Percentiles rank a stretch among this genome's conserved stretches.
These are phyloP conservation scores for Acer saccharum DNA, from an alignment of 345 rosid species.

Conservation along the genomic window DNA sequence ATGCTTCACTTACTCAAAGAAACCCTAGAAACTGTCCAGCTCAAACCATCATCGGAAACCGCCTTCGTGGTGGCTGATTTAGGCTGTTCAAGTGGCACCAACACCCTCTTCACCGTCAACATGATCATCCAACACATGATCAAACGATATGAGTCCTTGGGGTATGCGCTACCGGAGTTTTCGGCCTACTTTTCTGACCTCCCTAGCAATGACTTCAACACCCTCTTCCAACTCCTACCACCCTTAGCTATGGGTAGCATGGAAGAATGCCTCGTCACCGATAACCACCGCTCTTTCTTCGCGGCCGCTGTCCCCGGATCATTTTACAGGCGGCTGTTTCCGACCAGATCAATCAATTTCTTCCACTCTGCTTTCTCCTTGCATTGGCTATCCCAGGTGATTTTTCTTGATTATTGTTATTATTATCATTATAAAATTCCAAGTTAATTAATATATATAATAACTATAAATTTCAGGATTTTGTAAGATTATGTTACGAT, in stretches of 20 bases:
- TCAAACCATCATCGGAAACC: conserved; percentile 29
- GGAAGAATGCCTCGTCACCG: conserved; percentile 84
- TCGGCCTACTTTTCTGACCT: conserved; percentile 89
- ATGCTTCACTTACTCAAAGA: conserved; percentile 86
- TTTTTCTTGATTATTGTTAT: not conserved
- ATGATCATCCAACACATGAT: conserved; percentile 81
- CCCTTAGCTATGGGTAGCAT: conserved; percentile 64
- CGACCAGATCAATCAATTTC: conserved; percentile 70
- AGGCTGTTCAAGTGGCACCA: conserved; percentile 87
- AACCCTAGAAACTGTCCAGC: conserved; percentile 72
- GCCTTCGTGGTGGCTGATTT: conserved; percentile 85
- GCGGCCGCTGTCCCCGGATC: conserved; percentile 93
- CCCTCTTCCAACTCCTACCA: conserved; percentile 88
- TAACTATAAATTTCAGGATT: no score
- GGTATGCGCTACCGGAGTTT: conserved; percentile 71
- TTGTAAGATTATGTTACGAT: no score
- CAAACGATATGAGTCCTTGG: conserved; percentile 60
- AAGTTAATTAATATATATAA: no score
- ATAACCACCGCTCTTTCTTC: conserved; percentile 72
- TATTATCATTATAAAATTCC: not conserved
- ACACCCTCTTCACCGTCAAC: conserved; percentile 66
- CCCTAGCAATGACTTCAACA: conserved; percentile 94
- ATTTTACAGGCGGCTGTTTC: conserved; percentile 82
- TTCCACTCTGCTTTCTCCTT: conserved; percentile 93
- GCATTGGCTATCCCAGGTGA: conserved; percentile 97